Percentiles rank a stretch among this genome's conserved stretches.
These are phyloP conservation scores for Suillus weaverae DNA, from an alignment of 768 basidiomycete genomes.

Conservation along the genomic window DNA sequence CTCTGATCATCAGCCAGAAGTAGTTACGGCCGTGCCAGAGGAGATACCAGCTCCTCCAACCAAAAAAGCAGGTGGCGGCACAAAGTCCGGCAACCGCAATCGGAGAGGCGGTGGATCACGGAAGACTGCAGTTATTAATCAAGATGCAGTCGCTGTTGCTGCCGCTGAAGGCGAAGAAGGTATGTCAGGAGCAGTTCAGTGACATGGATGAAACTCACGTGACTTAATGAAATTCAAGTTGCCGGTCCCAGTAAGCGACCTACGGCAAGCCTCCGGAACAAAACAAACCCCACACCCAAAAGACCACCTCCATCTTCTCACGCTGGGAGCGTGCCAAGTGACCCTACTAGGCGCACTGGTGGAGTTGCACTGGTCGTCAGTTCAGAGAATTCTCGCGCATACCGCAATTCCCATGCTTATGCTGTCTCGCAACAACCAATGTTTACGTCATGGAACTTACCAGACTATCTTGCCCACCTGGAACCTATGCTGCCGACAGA, in stretches of 20 bases:
- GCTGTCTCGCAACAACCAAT: constrained; percentile 76
- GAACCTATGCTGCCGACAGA: constrained; percentile 80
- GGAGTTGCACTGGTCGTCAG: constrained; percentile 37
- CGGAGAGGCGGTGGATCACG: constrained; percentile 33
- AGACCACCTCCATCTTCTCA: constrained; percentile 31
- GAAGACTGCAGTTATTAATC: constrained; percentile 20
- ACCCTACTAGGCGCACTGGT: constrained; percentile 44
- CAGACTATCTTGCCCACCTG: constrained; percentile 90
- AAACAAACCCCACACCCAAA: constrained; percentile 30
- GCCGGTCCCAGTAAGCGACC: constrained; percentile 35
- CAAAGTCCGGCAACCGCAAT: constrained; percentile 30
- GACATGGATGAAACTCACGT: constrained; percentile 34
- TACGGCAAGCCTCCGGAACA: constrained; percentile 42
- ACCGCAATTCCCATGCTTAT: constrained; percentile 78
- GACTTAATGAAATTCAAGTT: constrained; percentile 36
- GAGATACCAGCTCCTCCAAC: constrained; percentile 40
- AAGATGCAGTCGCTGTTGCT: constrained; percentile 26
- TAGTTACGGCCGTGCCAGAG: constrained; percentile 38
- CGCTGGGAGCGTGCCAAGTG: constrained; percentile 38
- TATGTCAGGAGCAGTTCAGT: constrained; percentile 29
- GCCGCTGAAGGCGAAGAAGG: constrained; percentile 64
- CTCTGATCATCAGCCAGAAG: constrained; percentile 55
- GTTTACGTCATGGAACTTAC: constrained; percentile 86
- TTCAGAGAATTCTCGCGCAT: constrained; percentile 59
- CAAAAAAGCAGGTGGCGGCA: constrained; percentile 18